phyloP scores from a whole-genome alignment of 2,329 filamentous ascomycete species.

The Fusarium tanahbumbuense region DNA sequence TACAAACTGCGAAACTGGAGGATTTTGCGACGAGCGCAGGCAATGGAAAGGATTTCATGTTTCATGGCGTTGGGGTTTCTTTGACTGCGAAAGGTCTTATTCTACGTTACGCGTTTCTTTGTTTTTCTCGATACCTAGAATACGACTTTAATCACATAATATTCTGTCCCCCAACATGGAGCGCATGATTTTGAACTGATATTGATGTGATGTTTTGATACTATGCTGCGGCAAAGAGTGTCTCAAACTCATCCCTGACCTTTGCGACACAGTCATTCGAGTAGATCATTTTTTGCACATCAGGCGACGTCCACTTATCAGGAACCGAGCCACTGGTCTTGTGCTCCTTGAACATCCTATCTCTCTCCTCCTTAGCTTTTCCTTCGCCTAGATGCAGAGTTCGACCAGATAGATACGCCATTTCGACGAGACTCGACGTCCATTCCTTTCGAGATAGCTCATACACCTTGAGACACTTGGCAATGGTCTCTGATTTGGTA shows the following conservation, averaged over 20 bases:
- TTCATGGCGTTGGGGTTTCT: slow-evolving; percentile 40
- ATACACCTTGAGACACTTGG: slow-evolving; percentile 45
- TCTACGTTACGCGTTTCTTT: slow-evolving; percentile 29
- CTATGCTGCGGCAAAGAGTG: slow-evolving; percentile 34
- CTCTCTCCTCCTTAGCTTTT: slow-evolving; percentile 68
- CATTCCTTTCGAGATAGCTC: slow-evolving; percentile 45
- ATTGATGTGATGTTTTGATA: slow-evolving; percentile 9
- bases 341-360: slow-evolving; percentile 65
- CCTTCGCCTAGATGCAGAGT: slow-evolving; percentile 69
- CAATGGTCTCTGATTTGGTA: slow-evolving; percentile 37
- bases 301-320: slow-evolving; percentile 78
- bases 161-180: background rate
- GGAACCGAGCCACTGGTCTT: slow-evolving; percentile 64
- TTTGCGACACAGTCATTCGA: slow-evolving; percentile 70
- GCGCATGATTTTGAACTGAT: slow-evolving; percentile 1
- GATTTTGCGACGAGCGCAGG: slow-evolving; percentile 15
- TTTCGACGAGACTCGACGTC: slow-evolving; percentile 43
- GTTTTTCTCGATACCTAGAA: slow-evolving; percentile 34
- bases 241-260: slow-evolving; percentile 42
- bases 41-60: slow-evolving; percentile 22
- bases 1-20: background rate
- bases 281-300: slow-evolving; percentile 75
- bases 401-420: slow-evolving; percentile 54
- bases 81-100: slow-evolving; percentile 25
- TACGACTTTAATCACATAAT: slow-evolving; percentile 40